phyloP scores from a whole-genome alignment of 129 eudicot genomes.

The Arctium lappa region DNA sequence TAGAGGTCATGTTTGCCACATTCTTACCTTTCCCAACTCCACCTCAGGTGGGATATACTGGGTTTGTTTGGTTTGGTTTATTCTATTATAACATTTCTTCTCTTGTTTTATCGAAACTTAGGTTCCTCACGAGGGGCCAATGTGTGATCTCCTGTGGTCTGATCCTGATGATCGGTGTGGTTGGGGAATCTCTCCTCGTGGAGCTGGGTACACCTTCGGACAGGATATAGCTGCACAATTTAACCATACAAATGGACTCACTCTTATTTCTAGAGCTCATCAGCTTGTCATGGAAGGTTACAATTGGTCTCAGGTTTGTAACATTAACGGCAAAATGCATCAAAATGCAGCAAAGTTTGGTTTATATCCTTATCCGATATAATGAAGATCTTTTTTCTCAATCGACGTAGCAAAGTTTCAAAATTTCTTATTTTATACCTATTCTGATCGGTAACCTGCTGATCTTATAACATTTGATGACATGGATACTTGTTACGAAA shows the following conservation, averaged over 20 bases:
- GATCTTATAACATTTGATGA: background rate
- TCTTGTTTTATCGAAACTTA: constrained; percentile 12
- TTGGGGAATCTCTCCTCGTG: constrained; percentile 55
- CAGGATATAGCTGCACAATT: constrained; percentile 42
- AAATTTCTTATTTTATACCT: background rate
- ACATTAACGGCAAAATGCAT: background rate
- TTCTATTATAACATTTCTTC: constrained; percentile 6
- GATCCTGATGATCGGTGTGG: constrained; percentile 51
- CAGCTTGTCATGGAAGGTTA: constrained; percentile 50
- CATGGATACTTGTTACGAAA: background rate
- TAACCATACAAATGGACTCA: constrained; percentile 44
- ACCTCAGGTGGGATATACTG: background rate
- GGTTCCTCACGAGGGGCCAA: constrained; percentile 55
- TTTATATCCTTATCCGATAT: background rate
- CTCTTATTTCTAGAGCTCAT: constrained; percentile 44
- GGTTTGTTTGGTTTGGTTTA: background rate
- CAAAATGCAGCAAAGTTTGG: background rate
- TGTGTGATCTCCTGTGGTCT: constrained; percentile 50
- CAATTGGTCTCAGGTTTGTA: constrained; percentile 49
- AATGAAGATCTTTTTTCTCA: background rate
- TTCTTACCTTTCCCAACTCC: too few species aligned
- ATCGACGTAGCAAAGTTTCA: background rate
- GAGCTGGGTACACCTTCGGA: constrained; percentile 46
- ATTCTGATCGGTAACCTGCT: background rate
- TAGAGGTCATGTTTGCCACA: too few species aligned